phyloP scores from a whole-genome alignment of 495 filamentous ascomycete genomes.

The Aspergillus mulundensis region DNA sequence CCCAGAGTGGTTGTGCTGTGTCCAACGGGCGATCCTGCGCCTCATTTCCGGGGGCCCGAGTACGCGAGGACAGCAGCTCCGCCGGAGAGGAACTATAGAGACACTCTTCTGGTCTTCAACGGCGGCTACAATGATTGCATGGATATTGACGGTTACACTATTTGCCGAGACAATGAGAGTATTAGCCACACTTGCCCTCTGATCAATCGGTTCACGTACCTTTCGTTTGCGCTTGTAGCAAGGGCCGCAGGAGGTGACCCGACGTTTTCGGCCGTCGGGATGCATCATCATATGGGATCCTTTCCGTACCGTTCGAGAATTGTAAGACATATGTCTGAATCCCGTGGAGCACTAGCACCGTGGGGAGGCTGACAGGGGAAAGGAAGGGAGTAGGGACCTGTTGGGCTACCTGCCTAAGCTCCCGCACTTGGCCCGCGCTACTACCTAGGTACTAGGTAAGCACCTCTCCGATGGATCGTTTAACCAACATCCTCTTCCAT shows the following conservation, averaged over 20 bases:
- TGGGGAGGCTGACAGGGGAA: not conserved
- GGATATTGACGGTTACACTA: constrained; percentile 6
- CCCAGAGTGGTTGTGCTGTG: not conserved
- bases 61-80: not conserved
- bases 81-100: not conserved
- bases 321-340: not conserved
- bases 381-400: not conserved
- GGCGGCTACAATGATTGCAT: constrained; percentile 1
- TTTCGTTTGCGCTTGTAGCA: not conserved
- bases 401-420: too few species aligned
- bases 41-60: not conserved
- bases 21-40: not conserved
- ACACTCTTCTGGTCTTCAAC: not conserved
- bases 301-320: not conserved
- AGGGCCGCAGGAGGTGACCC: not conserved
- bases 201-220: not conserved
- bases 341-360: not conserved
- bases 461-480: too few species aligned
- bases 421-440: too few species aligned
- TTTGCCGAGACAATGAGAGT: not conserved
- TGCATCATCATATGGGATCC: not conserved
- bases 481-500: too few species aligned
- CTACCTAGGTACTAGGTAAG: too few species aligned
- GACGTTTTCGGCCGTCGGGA: not conserved
- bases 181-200: not conserved